Conservation (phyloP, 768 basidiomycete species). For the Lactarius vividus region DNA sequence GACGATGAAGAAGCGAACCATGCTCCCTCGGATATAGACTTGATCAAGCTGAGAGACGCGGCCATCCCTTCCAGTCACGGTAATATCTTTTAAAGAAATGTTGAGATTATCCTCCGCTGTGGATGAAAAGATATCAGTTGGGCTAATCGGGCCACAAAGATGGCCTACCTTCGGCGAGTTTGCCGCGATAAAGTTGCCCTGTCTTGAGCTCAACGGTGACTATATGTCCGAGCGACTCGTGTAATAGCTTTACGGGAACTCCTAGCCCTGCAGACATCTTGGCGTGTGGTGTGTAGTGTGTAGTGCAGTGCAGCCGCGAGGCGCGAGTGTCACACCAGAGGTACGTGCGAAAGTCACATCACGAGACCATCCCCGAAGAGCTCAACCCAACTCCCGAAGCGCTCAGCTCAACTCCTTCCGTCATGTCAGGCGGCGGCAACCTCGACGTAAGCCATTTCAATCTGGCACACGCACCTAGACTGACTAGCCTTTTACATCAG, state of each 20-base stretch:
- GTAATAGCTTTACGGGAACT: conserved; percentile 93
- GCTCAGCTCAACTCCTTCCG: conserved; percentile 1
- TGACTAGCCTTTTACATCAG: conserved; percentile 34
- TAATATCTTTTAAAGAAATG: conserved; percentile 94
- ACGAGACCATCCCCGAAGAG: not conserved
- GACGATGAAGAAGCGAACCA: conserved; percentile 98
- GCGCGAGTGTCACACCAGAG: not conserved
- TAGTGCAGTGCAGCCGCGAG: not conserved
- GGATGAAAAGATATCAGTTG: conserved; percentile 21
- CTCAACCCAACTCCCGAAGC: no score
- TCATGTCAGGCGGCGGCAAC: conserved; percentile 22
- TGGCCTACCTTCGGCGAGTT: conserved; percentile 87
- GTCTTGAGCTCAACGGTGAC: conserved; percentile 99
- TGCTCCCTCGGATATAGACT: conserved; percentile 97
- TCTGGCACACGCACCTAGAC: not conserved
- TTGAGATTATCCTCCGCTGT: conserved; percentile 98
- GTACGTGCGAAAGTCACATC: not conserved
- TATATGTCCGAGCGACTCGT: conserved; percentile 94
- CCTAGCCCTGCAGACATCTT: conserved; percentile 66
- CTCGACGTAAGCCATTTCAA: conserved; percentile 17
- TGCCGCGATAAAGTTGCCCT: conserved; percentile 95
- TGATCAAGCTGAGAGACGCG: conserved; percentile 98
- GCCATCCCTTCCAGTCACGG: conserved; percentile 96
- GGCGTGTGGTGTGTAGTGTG: conserved; percentile 21
- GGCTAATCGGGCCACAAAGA: conserved; percentile 12